Conservation (phyloP, 768 basidiomycete species). For the Boletus patriciae region DNA sequence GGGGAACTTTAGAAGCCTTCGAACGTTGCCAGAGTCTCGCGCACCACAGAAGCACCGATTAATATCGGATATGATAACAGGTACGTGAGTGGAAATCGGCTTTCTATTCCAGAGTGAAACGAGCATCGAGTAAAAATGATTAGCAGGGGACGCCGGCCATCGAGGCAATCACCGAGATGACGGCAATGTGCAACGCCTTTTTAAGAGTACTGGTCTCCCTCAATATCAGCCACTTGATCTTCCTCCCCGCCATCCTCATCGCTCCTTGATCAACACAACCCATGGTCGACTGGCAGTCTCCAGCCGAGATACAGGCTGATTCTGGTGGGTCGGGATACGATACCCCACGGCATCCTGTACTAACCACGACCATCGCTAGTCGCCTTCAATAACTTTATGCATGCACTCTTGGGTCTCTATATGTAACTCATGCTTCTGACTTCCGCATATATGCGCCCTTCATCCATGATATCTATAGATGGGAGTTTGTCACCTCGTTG, state of each 20-base stretch:
- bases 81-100: conserved; percentile 4
- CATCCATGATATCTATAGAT: conserved; percentile 38
- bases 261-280: conserved; percentile 3
- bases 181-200: conserved; percentile 4
- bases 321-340: conserved; percentile 35
- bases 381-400: conserved; percentile 54
- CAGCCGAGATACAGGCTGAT: conserved; percentile 47
- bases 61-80: conserved; percentile 6
- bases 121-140: conserved; percentile 2
- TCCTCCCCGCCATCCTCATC: background rate
- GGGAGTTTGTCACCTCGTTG: conserved; percentile 66
- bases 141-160: conserved; percentile 9
- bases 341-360: background rate
- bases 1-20: background rate
- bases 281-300: conserved; percentile 63
- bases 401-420: conserved; percentile 58
- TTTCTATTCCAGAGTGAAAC: conserved; percentile 8
- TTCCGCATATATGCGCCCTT: conserved; percentile 8
- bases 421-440: conserved; percentile 41
- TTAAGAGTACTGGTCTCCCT: conserved; percentile 8
- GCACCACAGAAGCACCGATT: conserved; percentile 14
- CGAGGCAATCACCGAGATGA: conserved; percentile 1
- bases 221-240: background rate
- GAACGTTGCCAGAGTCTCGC: background rate
- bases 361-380: conserved; percentile 16